Evolutionary conservation across 2,329 filamentous ascomycete genomes (phyloP), one percentile per base, ranked within the genome.

Genomic region (Dothiorella sarmentorum): DNA sequence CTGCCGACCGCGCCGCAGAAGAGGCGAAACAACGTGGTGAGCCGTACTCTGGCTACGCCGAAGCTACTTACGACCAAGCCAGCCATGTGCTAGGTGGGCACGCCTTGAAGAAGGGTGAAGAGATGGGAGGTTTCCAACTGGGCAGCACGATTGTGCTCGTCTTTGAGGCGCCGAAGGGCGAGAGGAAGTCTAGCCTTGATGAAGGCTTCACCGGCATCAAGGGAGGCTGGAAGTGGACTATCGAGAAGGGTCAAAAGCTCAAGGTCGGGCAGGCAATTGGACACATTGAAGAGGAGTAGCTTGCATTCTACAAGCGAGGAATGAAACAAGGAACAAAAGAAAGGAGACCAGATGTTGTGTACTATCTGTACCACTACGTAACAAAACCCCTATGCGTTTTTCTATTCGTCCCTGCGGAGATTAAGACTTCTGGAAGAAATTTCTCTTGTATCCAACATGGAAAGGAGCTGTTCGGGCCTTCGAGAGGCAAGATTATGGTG

Each of bases 61-160:
- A 99, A 76, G 95, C 94, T 7, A 92, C 89, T 2, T 99, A 99
- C 69, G 83, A 83, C 44, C 81, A 80, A 15, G 90, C 93, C 1
- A 95, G 89, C 67, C 76, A 80, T 3, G 83, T 96, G 2, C 80
- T 99, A 0, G 85, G 85, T 18, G 94, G 95, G 2, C 86, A 97
- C 71, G 88, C 93, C 1, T 77, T 99, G 58, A 84, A 87, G 63
- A 82, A 89, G 43, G 94, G 94, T 33, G 93, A 97, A 70, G 94
- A 99, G 75, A 97, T 99, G 91, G 94, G 94, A 57, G 95, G 94
- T 0, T 99, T 99, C 76, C 91, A 95, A 77, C 81, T 99, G 3
- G 94, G 94, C 18, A 96, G 91, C 72, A 96, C 93, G 1, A 87
- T 99, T 64, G 94, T 99, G 37, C 79, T 99, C 55, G 91, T 99